Conservation (phyloP, 106 monocot species). For the Dendrobium nobile region DNA sequence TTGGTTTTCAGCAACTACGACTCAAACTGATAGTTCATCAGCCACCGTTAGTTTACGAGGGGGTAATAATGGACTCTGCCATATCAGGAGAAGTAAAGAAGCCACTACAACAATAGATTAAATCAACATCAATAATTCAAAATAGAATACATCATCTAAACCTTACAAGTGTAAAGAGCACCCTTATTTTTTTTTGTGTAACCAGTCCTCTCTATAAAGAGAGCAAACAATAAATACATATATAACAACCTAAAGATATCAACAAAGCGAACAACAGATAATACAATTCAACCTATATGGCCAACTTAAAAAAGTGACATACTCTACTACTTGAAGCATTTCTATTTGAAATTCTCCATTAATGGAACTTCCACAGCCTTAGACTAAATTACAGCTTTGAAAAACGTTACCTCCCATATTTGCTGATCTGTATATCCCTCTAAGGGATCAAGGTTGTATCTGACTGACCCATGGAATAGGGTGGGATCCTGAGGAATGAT, state of each 20-base stretch:
- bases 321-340: neutral
- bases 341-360: neutral
- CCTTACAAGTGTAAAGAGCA: no score
- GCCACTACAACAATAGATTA: no score
- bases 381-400: neutral
- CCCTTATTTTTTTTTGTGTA: no score
- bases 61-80: no score
- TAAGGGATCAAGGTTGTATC: conserved; percentile 89
- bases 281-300: neutral
- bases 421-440: conserved; percentile 56
- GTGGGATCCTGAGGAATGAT: conserved; percentile 99
- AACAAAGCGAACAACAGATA: neutral
- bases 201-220: no score
- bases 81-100: no score
- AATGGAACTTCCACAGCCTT: neutral
- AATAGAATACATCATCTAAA: no score
- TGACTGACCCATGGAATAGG: conserved; percentile 76
- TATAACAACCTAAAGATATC: neutral
- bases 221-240: neutral
- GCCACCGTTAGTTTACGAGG: no score
- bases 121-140: no score
- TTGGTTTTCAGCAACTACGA: no score
- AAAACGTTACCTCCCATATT: conserved; percentile 78
- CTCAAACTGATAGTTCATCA: no score
- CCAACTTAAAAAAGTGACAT: neutral